Percentiles rank a stretch among this genome's conserved stretches.
phyloP scores from a whole-genome alignment of 2,329 filamentous ascomycete species.

The Cercospora sesami region DNA sequence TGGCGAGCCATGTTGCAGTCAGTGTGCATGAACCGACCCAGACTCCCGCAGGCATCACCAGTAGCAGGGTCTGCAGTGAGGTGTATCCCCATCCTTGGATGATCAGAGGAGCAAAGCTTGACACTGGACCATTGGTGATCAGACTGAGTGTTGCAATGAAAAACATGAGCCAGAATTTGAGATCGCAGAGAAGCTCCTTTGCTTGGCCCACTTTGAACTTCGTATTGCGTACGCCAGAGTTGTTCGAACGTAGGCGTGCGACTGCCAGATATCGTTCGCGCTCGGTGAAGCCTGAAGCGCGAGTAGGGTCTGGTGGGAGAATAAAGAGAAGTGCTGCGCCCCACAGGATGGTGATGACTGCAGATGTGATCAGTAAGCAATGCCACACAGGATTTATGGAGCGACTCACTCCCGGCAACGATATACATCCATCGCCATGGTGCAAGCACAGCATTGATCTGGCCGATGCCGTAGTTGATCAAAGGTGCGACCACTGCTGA shows the following conservation, averaged over 20 bases:
- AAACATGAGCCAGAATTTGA: slow-evolving; percentile 47
- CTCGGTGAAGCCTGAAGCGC: slow-evolving; percentile 45
- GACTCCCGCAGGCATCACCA: slow-evolving; percentile 46
- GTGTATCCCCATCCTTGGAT: slow-evolving; percentile 50
- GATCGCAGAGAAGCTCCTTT: slow-evolving; percentile 37
- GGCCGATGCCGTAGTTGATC: slow-evolving; percentile 52
- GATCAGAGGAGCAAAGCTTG: slow-evolving; percentile 50
- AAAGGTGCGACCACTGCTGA: slow-evolving; percentile 50
- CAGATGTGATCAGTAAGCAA: neutral
- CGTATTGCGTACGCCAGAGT: slow-evolving; percentile 42
- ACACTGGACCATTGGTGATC: slow-evolving; percentile 50
- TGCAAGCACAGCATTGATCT: slow-evolving; percentile 43
- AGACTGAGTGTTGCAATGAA: slow-evolving; percentile 44
- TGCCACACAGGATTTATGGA: too few relatives aligned
- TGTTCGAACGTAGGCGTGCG: slow-evolving; percentile 34
- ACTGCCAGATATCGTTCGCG: slow-evolving; percentile 35
- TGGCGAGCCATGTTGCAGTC: slow-evolving; percentile 45
- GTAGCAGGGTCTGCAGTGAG: slow-evolving; percentile 46
- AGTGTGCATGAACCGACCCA: slow-evolving; percentile 44
- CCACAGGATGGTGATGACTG: slow-evolving; percentile 45
- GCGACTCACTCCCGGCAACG: neutral
- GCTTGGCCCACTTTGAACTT: slow-evolving; percentile 50
- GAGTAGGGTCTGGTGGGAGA: slow-evolving; percentile 46
- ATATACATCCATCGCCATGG: slow-evolving; percentile 40
- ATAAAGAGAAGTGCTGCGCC: slow-evolving; percentile 43